Evolutionary conservation across 768 basidiomycete species (phyloP), one percentile per base, ranked within the genome.

Genomic region (Hypsizygus marmoreus): DNA sequence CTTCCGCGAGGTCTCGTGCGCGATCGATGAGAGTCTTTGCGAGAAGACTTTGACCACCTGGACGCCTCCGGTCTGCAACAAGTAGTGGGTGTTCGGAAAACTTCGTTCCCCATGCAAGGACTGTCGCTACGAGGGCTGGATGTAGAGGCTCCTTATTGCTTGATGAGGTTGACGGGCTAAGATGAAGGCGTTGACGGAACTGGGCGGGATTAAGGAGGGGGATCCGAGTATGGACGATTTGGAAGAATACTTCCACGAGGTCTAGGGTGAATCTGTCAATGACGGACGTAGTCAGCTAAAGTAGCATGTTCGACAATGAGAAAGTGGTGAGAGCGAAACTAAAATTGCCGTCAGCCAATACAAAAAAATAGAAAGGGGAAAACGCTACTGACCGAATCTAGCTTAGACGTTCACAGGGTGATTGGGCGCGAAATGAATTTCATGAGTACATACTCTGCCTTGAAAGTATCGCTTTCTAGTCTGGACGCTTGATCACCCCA

Each of bases 241-340:
- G 91, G 64, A 95, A 95, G 70, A 86, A 97, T 34, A 95, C 91
- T 68, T 97, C 92, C 59, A 95, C 84, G 42, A 97, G 84, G 69
- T 97, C 93, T 41, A 88, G 81, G 2, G 92, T 88, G 59, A 97
- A 90, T 67, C 94, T 97, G 60, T 45, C 48, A 40, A 55, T 54
- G 36, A 45, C 41, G 36, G 46, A 53, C 54, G 32, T 49, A 40
- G 48, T 51, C 29, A 46, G 50, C 37, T 45, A 40, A 51, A 45
- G n/a, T 41, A 47, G 37, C 17, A 28, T 41, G 47, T 34, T 47
- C 38, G 53, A 54, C 50, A 44, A n/a, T 43, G 31, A 44, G 44
- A 48, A 43, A 47, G 14, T 28, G 37, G 24, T 34, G 37, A 39
- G 25, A 43, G 41, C 45, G 49, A 50, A 35, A 44, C 31, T 44